Evolutionary conservation across 257 asterid species (phyloP), one percentile per base, ranked within the genome.

Genomic region (Lycium ferocissimum): DNA sequence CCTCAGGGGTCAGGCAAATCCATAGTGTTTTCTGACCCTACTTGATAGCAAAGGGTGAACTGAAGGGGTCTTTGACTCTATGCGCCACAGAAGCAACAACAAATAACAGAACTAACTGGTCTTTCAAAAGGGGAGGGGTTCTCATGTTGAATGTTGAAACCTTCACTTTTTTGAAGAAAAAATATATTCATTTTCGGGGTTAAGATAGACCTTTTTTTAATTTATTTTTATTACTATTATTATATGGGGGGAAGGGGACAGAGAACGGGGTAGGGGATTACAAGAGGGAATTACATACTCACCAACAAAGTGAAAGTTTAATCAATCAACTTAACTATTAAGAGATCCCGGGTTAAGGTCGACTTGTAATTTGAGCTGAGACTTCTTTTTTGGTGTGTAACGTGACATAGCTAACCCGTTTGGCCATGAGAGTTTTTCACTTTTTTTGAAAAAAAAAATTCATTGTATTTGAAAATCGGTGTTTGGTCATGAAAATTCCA

Each of bases 61-160:
- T 72, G 80, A 45, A 72, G 80, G 80, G 80, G n/a, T 72, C 7
- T 49, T 26, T 26, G 65, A 51, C 82, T 51, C 82, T 76, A 3
- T 33, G 49, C 4, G 12, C 43, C 65, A 78, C 1, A 10, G 49
- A 53, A 78, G 65, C 82, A 78, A 33, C 65, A 51, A 9, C 59
- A 4, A 12, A 20, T 47, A 49, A 75, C n/a, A 49, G 20, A 49
- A 13, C 45, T 49, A 22, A 49, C 20, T 75, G 81, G 20, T 75
- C 62, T 75, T 75, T 75, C 62, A 47, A 22, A 75, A 12, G 12
- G 14, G 22, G 62, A 22, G 2, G 81, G 22, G 20, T 3, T 6
- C 81, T 2, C 18, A 65, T 47, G 61, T 75, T 75, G 20, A 12
- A 51, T 47, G 43, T 49, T 75, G 45, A 66, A 35, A 66, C n/a